phyloP scores from a whole-genome alignment of 768 basidiomycete species.

The Amanita rubescens region DNA sequence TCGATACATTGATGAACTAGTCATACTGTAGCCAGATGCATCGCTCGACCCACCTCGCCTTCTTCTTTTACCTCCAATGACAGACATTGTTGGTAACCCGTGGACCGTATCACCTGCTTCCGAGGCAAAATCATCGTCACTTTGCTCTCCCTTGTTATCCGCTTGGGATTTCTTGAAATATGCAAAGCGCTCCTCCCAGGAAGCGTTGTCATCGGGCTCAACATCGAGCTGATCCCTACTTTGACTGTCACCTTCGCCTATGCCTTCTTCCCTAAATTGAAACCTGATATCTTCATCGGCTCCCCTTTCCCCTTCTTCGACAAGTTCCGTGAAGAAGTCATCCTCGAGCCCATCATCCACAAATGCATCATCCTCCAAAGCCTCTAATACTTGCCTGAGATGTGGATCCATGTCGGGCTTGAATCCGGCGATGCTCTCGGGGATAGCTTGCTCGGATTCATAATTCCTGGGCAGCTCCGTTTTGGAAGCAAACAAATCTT shows the following conservation, averaged over 20 bases:
- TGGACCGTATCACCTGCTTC: slow-evolving; percentile 81
- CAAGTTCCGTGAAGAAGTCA: slow-evolving; percentile 68
- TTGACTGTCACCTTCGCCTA: slow-evolving; percentile 19
- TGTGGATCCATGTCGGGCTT: slow-evolving; percentile 97
- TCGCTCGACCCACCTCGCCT: slow-evolving; percentile 71
- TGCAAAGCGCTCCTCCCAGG: slow-evolving; percentile 79
- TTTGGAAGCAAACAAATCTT: slow-evolving; percentile 65
- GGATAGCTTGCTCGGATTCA: slow-evolving; percentile 72
- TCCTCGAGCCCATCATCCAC: slow-evolving; percentile 72
- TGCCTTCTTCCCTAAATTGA: slow-evolving; percentile 54
- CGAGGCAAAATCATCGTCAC: slow-evolving; percentile 48
- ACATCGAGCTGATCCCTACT: slow-evolving; percentile 20
- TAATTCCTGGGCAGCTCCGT: slow-evolving; percentile 69
- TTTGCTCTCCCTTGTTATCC: slow-evolving; percentile 27
- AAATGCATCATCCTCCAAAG: slow-evolving; percentile 93
- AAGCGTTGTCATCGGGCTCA: slow-evolving; percentile 25
- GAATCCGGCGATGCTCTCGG: slow-evolving; percentile 78
- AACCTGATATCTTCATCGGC: slow-evolving; percentile 56
- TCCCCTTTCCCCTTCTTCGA: slow-evolving; percentile 62
- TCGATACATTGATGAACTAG: slow-evolving; percentile 91
- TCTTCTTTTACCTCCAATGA: slow-evolving; percentile 72
- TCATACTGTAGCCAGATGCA: slow-evolving; percentile 95
- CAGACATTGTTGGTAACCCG: slow-evolving; percentile 63
- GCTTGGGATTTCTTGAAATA: slow-evolving; percentile 69
- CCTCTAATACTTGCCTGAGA: slow-evolving; percentile 86